Evolutionary conservation across 257 asterid genomes (phyloP).

Genomic region (Craterostigma plantagineum): DNA sequence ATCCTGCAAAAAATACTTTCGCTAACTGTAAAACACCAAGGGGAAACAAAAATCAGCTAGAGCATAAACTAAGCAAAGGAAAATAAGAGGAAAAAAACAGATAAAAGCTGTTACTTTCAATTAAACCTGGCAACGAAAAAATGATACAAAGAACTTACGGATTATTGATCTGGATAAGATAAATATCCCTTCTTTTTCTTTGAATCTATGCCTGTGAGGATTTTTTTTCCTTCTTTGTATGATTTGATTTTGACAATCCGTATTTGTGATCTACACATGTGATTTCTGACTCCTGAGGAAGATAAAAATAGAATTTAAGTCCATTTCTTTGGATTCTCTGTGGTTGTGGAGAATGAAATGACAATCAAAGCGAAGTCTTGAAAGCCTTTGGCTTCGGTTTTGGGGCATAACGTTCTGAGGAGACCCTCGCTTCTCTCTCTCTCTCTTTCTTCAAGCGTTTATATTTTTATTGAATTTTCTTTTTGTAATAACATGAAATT

Average conservation of each 20-base stretch:
- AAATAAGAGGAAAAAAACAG: too few relatives aligned
- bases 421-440: slow-evolving; percentile 27
- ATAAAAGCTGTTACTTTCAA: too few relatives aligned
- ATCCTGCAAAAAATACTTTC: slow-evolving; percentile 6
- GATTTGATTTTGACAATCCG: slow-evolving; percentile 5
- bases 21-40: slow-evolving; percentile 5
- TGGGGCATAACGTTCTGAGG: slow-evolving; percentile 28
- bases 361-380: slow-evolving; percentile 34
- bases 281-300: too few relatives aligned
- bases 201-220: too few relatives aligned
- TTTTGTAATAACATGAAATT: slow-evolving; percentile 1
- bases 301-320: too few relatives aligned
- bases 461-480: slow-evolving; percentile 1
- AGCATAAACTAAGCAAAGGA: background rate
- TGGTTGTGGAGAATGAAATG: slow-evolving; percentile 4
- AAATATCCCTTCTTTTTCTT: too few relatives aligned
- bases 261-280: slow-evolving; percentile 3
- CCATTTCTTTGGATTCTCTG: slow-evolving; percentile 33
- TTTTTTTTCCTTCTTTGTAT: background rate
- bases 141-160: too few relatives aligned
- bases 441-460: slow-evolving; percentile 9
- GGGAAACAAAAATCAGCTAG: background rate
- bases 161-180: too few relatives aligned
- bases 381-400: slow-evolving; percentile 17
- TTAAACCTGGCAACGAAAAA: too few relatives aligned